Evolutionary conservation across 148 eudicot species (phyloP), one percentile per base, ranked within the genome.

Genomic region (Rhododendron griersonianum): DNA sequence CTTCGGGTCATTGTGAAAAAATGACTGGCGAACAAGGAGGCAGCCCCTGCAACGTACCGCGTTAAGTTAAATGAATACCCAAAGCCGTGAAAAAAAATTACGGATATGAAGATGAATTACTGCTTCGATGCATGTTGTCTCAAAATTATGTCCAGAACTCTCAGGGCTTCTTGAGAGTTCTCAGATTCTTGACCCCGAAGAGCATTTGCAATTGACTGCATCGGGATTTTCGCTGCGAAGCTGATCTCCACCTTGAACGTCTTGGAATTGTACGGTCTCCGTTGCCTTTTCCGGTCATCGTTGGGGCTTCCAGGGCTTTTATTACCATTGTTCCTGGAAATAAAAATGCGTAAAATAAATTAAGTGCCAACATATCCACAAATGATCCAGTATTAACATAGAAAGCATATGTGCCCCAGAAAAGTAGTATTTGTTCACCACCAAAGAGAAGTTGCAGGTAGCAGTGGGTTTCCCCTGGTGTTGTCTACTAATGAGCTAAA

Each of bases 11-110:
- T 93, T 93, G 45, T 94, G 98, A 84, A 97, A 97, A 74, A 94
- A 97, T 0, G 99, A 97, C 33, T 97, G 99, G 0, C 99, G 93
- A 55, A 97, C 99, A 33, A 97, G 90, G 67, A 97, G 92, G 88
- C 99, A 97, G 25, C 99, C 99, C 92, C 99, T 97, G 92, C 81
- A 90, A 47, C 21, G 33, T 2, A 76, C 69, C 21, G 11, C 59
- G 1, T 48, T 39, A 25, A 14, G 44, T 83, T 48, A 83, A 80
- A 50, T n/a, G 16, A 80, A 80, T 14, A 8, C 63, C 30, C 61
- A 55, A 55, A 30, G 14, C 39, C 63, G 2, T 45, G 3, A 5
- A 39, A 15, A 73, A 30, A 48, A 16, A 2, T 50, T 23, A 61
- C 23, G 33, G n/a, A 39, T 4, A 8, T 19, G 14, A 73, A 76